Conservation (phyloP, 108 stramenopile species). For the Nannochloropsis salina region DNA sequence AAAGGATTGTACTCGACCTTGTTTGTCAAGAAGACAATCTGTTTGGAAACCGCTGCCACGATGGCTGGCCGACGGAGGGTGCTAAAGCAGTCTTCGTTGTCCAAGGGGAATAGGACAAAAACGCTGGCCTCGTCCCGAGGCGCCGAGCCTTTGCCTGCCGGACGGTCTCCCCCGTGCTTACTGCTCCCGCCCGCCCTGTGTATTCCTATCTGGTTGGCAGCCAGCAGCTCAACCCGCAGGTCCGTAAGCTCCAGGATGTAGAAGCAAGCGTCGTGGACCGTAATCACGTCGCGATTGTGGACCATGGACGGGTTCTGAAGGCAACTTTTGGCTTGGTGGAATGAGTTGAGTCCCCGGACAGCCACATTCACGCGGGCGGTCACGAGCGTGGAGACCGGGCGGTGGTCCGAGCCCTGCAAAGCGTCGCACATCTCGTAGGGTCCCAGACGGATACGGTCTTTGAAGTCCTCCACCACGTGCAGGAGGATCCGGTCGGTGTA, state of each 20-base stretch:
- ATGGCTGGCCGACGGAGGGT: conserved; percentile 13
- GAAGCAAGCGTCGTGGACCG: not conserved
- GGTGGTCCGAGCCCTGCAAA: not conserved
- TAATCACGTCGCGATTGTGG: not conserved
- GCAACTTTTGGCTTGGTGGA: not conserved
- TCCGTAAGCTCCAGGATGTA: not conserved
- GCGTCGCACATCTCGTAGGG: conserved; percentile 9
- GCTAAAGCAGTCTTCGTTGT: not conserved
- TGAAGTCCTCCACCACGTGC: conserved; percentile 7
- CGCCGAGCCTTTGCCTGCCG: not conserved
- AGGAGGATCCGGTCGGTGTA: conserved; percentile 20
- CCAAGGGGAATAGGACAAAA: not conserved
- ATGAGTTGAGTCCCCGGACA: not conserved
- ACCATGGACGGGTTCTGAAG: not conserved
- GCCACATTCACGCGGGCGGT: conserved; percentile 11
- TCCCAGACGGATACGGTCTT: not conserved
- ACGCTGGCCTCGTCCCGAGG: not conserved
- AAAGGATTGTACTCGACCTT: not conserved
- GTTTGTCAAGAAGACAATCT: not conserved
- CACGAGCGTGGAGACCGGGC: not conserved
- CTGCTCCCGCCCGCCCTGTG: not conserved
- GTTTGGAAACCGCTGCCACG: not conserved
- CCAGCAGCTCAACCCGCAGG: not conserved
- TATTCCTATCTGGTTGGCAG: not conserved
- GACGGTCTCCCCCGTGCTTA: not conserved